phyloP scores from a whole-genome alignment of 169 alveolate species.

The Eimeria maxima region DNA sequence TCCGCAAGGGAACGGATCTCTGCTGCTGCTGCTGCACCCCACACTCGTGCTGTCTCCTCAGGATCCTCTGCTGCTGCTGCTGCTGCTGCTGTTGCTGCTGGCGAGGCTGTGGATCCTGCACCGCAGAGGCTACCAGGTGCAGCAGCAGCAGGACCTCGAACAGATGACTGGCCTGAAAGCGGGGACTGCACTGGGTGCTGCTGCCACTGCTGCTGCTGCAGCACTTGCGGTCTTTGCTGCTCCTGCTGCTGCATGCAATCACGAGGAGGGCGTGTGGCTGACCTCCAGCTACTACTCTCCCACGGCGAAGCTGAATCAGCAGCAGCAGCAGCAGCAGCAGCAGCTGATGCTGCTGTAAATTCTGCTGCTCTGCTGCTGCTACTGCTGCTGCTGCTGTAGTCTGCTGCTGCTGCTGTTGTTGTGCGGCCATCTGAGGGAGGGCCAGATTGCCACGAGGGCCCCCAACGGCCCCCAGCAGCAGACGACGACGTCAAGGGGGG shows the following conservation, averaged over 20 bases:
- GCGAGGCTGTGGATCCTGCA: too few relatives aligned
- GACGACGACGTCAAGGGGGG: too few relatives aligned
- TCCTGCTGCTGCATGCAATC: not conserved
- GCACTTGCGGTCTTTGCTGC: not conserved
- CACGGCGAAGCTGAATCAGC: not conserved
- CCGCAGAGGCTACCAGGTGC: too few relatives aligned
- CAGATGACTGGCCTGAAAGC: too few relatives aligned
- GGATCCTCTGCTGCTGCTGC: constrained; percentile 39
- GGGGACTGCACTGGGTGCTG: too few relatives aligned
- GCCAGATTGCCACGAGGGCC: not conserved
- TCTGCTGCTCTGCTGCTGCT: not conserved
- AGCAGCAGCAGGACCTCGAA: too few relatives aligned
- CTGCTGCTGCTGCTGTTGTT: not conserved
- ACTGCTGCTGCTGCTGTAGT: not conserved
- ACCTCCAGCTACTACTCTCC: not conserved
- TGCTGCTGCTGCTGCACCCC: constrained; percentile 60
- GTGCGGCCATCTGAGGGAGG: not conserved
- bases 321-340: constrained; percentile 42
- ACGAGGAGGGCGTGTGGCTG: not conserved
- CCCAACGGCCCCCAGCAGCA: not conserved
- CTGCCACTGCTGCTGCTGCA: too few relatives aligned
- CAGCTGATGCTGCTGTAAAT: not conserved
- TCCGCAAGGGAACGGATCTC: constrained; percentile 20
- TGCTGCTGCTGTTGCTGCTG: constrained; percentile 14
- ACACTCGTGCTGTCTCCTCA: constrained; percentile 55